Conservation (phyloP, 2,329 filamentous ascomycete genomes). For the Nannizzia gypsea region DNA sequence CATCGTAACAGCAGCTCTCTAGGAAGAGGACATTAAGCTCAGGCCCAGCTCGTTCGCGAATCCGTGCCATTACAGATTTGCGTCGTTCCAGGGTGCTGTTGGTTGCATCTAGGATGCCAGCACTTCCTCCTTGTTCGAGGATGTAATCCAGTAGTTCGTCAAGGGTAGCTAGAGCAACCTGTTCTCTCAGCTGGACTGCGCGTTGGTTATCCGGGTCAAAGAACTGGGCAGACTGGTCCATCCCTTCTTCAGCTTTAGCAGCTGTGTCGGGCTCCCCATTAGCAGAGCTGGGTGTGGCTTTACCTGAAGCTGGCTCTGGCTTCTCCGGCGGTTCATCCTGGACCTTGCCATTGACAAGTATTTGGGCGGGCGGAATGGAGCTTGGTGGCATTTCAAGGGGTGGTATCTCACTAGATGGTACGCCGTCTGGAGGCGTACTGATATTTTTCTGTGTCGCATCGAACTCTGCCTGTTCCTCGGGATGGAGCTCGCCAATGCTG, state of each 20-base stretch:
- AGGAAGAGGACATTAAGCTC: conserved; percentile 85
- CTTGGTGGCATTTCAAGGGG: conserved; percentile 23
- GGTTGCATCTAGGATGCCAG: conserved; percentile 92
- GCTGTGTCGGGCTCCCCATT: background rate
- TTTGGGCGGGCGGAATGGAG: conserved; percentile 40
- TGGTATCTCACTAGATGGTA: conserved; percentile 13
- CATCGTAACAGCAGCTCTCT: conserved; percentile 83
- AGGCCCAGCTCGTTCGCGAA: conserved; percentile 70
- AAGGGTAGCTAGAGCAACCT: conserved; percentile 81
- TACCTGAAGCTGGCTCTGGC: conserved; percentile 8
- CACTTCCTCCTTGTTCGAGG: conserved; percentile 65
- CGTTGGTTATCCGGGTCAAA: conserved; percentile 83
- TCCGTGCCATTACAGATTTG: conserved; percentile 69
- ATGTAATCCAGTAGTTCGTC: conserved; percentile 90
- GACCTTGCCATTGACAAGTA: conserved; percentile 47
- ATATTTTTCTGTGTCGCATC: background rate
- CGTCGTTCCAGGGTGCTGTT: conserved; percentile 87
- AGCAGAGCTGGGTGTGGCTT: conserved; percentile 7
- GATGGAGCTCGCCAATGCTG: conserved; percentile 26
- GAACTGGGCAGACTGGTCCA: conserved; percentile 85
- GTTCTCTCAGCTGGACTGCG: conserved; percentile 73
- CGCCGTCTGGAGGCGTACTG: background rate
- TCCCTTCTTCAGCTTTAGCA: conserved; percentile 33
- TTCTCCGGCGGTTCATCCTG: conserved; percentile 18
- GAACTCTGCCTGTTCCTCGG: conserved; percentile 14